These are phyloP conservation scores for Diplodia scrobiculata DNA, from an alignment of 2,329 filamentous ascomycete genomes.

Conservation along the genomic window DNA sequence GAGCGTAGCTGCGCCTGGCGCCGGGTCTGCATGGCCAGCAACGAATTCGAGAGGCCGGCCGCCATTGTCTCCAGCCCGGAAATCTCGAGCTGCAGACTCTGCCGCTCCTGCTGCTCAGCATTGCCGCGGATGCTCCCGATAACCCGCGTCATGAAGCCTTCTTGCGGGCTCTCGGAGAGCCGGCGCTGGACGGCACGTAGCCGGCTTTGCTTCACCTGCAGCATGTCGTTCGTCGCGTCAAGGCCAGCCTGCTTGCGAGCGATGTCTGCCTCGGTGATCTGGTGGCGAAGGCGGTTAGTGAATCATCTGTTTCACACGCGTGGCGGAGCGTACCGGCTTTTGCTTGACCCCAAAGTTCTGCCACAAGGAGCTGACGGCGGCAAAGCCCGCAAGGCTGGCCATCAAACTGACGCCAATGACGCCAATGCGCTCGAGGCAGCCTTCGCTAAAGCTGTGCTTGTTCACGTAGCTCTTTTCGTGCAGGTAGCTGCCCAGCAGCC, in stretches of 20 bases:
- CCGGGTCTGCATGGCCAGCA: slow-evolving; percentile 64
- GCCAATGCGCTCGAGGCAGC: slow-evolving; percentile 67
- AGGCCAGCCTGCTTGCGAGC: slow-evolving; percentile 76
- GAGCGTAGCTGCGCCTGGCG: slow-evolving; percentile 67
- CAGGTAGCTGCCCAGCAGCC: slow-evolving; percentile 59
- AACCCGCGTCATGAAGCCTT: slow-evolving; percentile 72
- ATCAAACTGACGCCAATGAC: slow-evolving; percentile 84
- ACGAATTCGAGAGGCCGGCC: slow-evolving; percentile 65
- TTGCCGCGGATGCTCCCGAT: slow-evolving; percentile 70
- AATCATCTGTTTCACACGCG: slow-evolving; percentile 29
- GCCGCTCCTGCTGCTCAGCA: slow-evolving; percentile 56
- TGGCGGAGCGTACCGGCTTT: slow-evolving; percentile 52
- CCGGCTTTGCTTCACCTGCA: slow-evolving; percentile 71
- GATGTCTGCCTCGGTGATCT: slow-evolving; percentile 71
- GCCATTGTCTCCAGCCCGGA: slow-evolving; percentile 80
- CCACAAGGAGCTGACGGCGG: slow-evolving; percentile 85
- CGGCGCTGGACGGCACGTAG: slow-evolving; percentile 71
- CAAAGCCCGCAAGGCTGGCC: slow-evolving; percentile 85
- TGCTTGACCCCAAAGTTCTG: slow-evolving; percentile 72
- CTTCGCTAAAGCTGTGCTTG: slow-evolving; percentile 55
- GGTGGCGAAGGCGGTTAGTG: not conserved
- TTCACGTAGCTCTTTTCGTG: slow-evolving; percentile 50
- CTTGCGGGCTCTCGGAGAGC: slow-evolving; percentile 49
- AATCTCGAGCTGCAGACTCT: slow-evolving; percentile 70
- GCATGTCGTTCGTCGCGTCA: slow-evolving; percentile 77